Evolutionary conservation across 345 rosid species (phyloP).

Genomic region (Barbarea vulgaris): DNA sequence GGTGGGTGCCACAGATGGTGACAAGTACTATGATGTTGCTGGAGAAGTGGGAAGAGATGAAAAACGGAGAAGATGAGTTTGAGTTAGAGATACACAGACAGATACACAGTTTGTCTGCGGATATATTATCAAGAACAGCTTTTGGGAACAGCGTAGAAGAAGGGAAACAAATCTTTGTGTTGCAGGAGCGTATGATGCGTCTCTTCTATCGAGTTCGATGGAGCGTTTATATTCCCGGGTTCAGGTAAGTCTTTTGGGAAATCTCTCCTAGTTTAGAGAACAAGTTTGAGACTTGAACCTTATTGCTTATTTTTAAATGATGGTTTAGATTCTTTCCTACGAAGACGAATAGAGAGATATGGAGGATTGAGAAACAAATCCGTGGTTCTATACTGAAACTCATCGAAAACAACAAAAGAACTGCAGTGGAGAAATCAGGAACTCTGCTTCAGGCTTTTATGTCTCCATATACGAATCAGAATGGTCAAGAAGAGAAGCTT

Average conservation of each 20-base stretch:
- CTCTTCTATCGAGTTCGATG: conserved; percentile 56
- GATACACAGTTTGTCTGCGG: conserved; percentile 67
- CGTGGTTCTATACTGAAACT: conserved; percentile 57
- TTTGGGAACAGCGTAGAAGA: conserved; percentile 84
- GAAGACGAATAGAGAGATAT: conserved; percentile 71
- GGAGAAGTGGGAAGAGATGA: conserved; percentile 65
- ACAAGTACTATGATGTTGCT: conserved; percentile 52
- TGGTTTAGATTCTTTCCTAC: conserved; percentile 70
- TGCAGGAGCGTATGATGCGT: conserved; percentile 73
- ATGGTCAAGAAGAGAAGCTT: conserved; percentile 63
- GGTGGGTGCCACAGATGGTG: conserved; percentile 70
- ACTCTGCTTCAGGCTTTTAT: conserved; percentile 62
- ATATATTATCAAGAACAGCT: conserved; percentile 77
- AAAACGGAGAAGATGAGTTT: conserved; percentile 57
- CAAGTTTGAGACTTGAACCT: background rate
- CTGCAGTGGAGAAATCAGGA: conserved; percentile 39
- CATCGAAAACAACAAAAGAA: conserved; percentile 45
- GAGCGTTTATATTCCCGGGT: conserved; percentile 77
- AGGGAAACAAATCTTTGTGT: conserved; percentile 64
- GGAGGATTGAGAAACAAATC: conserved; percentile 70
- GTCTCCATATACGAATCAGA: conserved; percentile 53
- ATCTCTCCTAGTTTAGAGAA: background rate
- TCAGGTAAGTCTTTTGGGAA: conserved; percentile 50
- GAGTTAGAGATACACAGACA: conserved; percentile 68
- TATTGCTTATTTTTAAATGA: background rate